Base-by-base conservation (phyloP, 495 filamentous ascomycete genomes). In the Aspergillus hancockii region DNA sequence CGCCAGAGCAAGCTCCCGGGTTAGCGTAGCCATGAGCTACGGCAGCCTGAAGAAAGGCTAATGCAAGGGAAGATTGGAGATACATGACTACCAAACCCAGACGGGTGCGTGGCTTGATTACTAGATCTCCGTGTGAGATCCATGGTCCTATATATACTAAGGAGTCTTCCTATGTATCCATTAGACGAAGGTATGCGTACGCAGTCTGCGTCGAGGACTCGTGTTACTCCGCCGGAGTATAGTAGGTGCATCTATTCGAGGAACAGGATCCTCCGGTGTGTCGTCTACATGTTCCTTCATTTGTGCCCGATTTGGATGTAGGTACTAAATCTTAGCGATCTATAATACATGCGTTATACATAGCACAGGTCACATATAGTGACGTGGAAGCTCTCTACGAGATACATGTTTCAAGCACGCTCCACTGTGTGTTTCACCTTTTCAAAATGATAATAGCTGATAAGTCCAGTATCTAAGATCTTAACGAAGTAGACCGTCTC, bases 1-100 rank as follows among this genome's bases (percentile, higher is more conserved):
- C 71, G 8, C 87, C 86, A 4, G 75, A 79, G 68, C 87, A 90
- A 2, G 79, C 58, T 0, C 81, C 76, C 0, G 85, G 86, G 53
- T 85, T 78, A 21, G 76, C 77, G 65, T 83, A 83, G 41, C 71
- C 74, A 46, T 74, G 69, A 22, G 63, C 79, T 31, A 71, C 62
- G 30, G 45, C 49, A 4, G 40, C 49, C 25, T 54, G 62, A 1
- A 47, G 19, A 21, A 47, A 19, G 43, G 19, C 43, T 23, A 47
- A 8, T 47, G 19, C 43, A 47, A 47, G 43, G 13, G 21, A 47
- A 21, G 43, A 23, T 1, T 8, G 43, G 8, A 23, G 8, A 23
- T 22, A 22, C 43, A 47, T 47, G 43, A 9, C 12, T 47, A 8
- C 4, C 13, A 22, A 45, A 23, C 8, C 8, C 9, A 0, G 16